These are phyloP conservation scores for Cryptosporidium sp. DNA, from an alignment of 169 alveolate genomes.

Conservation along the genomic window DNA sequence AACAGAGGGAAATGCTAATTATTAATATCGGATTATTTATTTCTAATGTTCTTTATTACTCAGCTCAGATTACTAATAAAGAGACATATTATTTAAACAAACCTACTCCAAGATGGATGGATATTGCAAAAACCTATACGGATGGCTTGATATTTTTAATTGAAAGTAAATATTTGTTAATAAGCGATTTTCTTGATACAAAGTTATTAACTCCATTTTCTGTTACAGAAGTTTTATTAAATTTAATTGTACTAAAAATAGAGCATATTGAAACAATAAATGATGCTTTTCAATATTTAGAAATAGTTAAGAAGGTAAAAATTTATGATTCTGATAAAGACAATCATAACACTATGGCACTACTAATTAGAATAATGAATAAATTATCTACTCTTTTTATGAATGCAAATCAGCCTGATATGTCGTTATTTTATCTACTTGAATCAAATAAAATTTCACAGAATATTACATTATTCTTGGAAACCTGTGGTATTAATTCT, in stretches of 20 bases:
- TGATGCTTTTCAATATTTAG: not conserved
- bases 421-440: slow-evolving; percentile 23
- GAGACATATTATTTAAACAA: not conserved
- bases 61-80: not conserved
- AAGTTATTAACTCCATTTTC: not conserved
- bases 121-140: slow-evolving; percentile 18
- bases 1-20: not conserved
- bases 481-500: not conserved
- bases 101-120: not conserved
- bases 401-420: slow-evolving; percentile 23
- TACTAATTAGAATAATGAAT: slow-evolving; percentile 14
- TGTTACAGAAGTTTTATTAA: not conserved
- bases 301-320: not conserved
- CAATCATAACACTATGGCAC: not conserved
- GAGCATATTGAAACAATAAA: not conserved
- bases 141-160: slow-evolving; percentile 15
- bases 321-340: not conserved
- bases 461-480: not conserved
- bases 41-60: slow-evolving; percentile 16
- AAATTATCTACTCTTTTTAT: slow-evolving; percentile 23
- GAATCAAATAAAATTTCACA: slow-evolving; percentile 32
- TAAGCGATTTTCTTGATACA: not conserved
- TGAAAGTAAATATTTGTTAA: slow-evolving; percentile 36
- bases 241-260: slow-evolving; percentile 11
- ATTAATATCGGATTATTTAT: slow-evolving; percentile 38